phyloP scores from a whole-genome alignment of 2,329 filamentous ascomycete genomes.

The Fusarium stilboides region DNA sequence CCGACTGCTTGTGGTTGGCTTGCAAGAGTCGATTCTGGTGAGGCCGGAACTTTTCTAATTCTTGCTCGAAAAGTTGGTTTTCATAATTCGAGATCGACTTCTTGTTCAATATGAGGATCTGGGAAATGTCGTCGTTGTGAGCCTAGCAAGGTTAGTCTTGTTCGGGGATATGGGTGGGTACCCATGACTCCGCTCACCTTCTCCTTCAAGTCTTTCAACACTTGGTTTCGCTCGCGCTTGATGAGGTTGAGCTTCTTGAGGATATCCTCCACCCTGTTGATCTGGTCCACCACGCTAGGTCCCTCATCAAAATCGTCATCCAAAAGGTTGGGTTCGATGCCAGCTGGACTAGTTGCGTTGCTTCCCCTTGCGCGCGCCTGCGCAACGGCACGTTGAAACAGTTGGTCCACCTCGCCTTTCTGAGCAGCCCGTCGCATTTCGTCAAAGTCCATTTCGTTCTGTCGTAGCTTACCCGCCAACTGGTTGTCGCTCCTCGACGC shows the following conservation, averaged over 20 bases:
- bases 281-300: slow-evolving; percentile 89
- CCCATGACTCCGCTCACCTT: slow-evolving; percentile 74
- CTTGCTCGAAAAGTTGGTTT: slow-evolving; percentile 90
- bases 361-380: slow-evolving; percentile 79
- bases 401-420: slow-evolving; percentile 85
- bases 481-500: slow-evolving; percentile 89
- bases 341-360: slow-evolving; percentile 72
- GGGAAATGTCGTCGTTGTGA: slow-evolving; percentile 96
- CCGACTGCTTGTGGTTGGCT: slow-evolving; percentile 94
- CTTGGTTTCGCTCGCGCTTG: slow-evolving; percentile 91
- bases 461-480: slow-evolving; percentile 84
- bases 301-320: slow-evolving; percentile 91
- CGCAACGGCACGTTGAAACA: slow-evolving; percentile 90
- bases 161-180: background rate
- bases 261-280: slow-evolving; percentile 88
- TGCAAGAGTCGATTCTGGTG: slow-evolving; percentile 93
- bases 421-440: slow-evolving; percentile 95
- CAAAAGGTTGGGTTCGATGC: slow-evolving; percentile 82
- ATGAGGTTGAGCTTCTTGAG: slow-evolving; percentile 92
- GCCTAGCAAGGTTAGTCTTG: slow-evolving; percentile 70
- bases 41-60: slow-evolving; percentile 96
- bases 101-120: slow-evolving; percentile 97
- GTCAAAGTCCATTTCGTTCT: slow-evolving; percentile 90
- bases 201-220: slow-evolving; percentile 96
- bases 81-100: slow-evolving; percentile 96